A percentile compares a stretch with the other conserved stretches of the same genome.
These are phyloP conservation scores for Eucalyptus cloeziana DNA, from an alignment of 345 rosid genomes.

Conservation along the genomic window DNA sequence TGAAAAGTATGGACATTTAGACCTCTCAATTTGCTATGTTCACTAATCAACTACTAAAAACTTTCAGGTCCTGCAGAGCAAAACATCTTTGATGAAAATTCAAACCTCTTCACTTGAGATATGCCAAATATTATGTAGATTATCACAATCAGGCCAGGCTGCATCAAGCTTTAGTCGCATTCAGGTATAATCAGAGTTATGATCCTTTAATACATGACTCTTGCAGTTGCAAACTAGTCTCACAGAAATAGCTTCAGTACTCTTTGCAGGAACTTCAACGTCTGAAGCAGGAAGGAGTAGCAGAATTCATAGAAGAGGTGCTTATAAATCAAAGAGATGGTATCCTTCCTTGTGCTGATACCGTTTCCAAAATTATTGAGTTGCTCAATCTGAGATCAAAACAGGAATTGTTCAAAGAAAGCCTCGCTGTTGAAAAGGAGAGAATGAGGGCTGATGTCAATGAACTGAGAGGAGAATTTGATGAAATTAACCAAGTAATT, in stretches of 20 bases:
- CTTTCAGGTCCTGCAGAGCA: constrained; percentile 52
- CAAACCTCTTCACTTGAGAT: constrained; percentile 53
- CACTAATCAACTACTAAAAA: background rate
- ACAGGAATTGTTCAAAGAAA: constrained; percentile 68
- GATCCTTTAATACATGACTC: background rate
- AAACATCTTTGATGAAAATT: constrained; percentile 39
- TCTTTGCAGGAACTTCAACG: constrained; percentile 53
- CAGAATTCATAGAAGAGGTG: constrained; percentile 35
- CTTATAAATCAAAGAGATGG: constrained; percentile 37
- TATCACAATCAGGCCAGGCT: constrained; percentile 31
- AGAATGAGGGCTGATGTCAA: constrained; percentile 25
- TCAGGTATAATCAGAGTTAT: constrained; percentile 35
- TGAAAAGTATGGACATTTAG: background rate
- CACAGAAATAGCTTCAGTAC: constrained; percentile 24
- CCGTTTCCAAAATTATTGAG: constrained; percentile 37
- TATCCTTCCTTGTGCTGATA: constrained; percentile 27
- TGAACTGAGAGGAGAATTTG: constrained; percentile 18
- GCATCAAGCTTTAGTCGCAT: constrained; percentile 31
- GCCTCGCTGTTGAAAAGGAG: constrained; percentile 75
- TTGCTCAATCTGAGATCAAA: constrained; percentile 45
- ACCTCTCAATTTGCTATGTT: background rate
- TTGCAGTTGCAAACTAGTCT: constrained; percentile 5
- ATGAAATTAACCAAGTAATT: constrained; percentile 32
- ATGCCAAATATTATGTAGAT: constrained; percentile 30
- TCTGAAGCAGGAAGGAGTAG: constrained; percentile 33